Base-by-base conservation (phyloP, 2,329 filamentous ascomycete genomes). In the Mycogone perniciosa region DNA sequence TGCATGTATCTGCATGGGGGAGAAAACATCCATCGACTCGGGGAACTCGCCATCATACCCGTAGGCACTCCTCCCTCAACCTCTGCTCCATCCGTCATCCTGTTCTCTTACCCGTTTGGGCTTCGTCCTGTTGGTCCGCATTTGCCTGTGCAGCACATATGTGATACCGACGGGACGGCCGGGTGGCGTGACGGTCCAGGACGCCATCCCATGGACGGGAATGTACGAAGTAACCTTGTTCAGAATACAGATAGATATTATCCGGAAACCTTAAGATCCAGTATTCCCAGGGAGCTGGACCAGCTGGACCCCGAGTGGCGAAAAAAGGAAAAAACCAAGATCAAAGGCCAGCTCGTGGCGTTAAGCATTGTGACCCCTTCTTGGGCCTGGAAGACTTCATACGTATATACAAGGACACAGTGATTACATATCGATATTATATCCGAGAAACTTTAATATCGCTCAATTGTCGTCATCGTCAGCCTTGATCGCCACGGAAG, bases 121-220 rank as follows among this genome's bases (percentile, higher is more conserved):
- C 20, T 20, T 20, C 20, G 20, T 20, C 20, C 20, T 20, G 20
- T 20, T 20, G 20, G 20, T 20, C 20, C 20, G 20, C 20, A 20
- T 20, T 20, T 20, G 3, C 20, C 20, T 20, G 20, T 20, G 20
- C 20, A 20, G 46, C 39, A 27, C 27, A 44, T 40, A 33, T 20
- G 44, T 48, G 51, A 42, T 46, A 48, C 51, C 46, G 43, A 46
- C 51, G 46, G 51, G 41, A 46, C 35, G 34, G 42, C 46, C 46
- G 51, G 46, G 51, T 53, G 51, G 51, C 51, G 47, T 44, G 40
- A 48, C 39, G 45, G 40, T 48, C 41, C 20, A 20, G 20, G 44
- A 39, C 50, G 39, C 39, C 37, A 47, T 44, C 20, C 20, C 20
- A 20, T 20, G 20, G 20, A 20, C 20, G 20, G 20, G 20, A 20